phyloP scores from a whole-genome alignment of 805 yeast genomes.

The Yarrowia sp. region DNA sequence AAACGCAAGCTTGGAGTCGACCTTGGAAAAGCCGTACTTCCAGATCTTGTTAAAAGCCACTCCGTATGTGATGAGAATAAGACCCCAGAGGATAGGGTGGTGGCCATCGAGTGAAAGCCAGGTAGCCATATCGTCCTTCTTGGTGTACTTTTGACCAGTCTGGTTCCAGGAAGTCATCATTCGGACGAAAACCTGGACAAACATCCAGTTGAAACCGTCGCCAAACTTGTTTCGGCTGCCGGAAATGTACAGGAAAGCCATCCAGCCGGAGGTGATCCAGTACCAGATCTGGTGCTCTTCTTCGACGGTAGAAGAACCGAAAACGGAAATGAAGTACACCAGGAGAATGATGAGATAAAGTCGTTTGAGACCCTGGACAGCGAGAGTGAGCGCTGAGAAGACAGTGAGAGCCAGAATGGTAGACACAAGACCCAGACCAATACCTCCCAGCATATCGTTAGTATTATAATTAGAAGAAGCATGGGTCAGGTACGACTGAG shows the following conservation, averaged over 20 bases:
- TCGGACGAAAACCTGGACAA: conserved; percentile 46
- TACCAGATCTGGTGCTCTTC: conserved; percentile 98
- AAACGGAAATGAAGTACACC: conserved; percentile 54
- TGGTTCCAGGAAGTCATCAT: conserved; percentile 79
- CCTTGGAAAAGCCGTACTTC: conserved; percentile 31
- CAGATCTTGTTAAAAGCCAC: conserved; percentile 32
- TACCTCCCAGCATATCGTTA: conserved; percentile 47
- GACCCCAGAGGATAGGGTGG: conserved; percentile 47
- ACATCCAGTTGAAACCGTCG: conserved; percentile 32
- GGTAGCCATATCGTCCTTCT: conserved; percentile 49
- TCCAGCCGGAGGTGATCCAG: conserved; percentile 54
- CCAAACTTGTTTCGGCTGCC: conserved; percentile 31
- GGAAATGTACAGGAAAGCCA: conserved; percentile 33
- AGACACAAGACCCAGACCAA: conserved; percentile 39
- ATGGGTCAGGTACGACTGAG: conserved; percentile 41
- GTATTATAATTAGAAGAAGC: conserved; percentile 70
- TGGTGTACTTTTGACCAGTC: conserved; percentile 78
- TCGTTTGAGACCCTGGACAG: conserved; percentile 28
- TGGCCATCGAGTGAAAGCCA: conserved; percentile 39
- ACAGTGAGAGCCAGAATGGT: conserved; percentile 37
- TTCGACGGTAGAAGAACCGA: conserved; percentile 88
- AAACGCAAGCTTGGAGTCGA: conserved; percentile 44
- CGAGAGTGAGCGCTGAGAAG: conserved; percentile 30
- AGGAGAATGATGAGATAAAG: conserved; percentile 37
- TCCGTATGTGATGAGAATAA: conserved; percentile 46